phyloP scores from a whole-genome alignment of 2,329 filamentous ascomycete species.

The Fusarium proliferatum region DNA sequence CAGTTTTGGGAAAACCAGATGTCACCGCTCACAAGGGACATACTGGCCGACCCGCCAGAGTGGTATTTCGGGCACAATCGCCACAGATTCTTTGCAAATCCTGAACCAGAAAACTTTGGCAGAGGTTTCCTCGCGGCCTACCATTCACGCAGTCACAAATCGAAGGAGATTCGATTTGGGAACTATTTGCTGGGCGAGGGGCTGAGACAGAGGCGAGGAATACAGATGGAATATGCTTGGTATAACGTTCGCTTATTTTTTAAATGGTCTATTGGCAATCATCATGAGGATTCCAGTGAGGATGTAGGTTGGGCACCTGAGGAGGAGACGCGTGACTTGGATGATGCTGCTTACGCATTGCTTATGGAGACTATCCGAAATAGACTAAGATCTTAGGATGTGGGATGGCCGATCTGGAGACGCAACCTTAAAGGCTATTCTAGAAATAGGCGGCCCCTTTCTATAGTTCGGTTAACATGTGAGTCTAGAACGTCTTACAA shows the following conservation, averaged over 20 bases:
- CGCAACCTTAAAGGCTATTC: not conserved
- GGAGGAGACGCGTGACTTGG: too few relatives aligned
- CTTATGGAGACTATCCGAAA: not conserved
- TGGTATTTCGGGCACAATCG: not conserved
- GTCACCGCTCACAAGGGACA: too few relatives aligned
- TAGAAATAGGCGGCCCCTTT: not conserved
- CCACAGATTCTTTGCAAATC: not conserved
- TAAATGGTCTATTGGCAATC: not conserved
- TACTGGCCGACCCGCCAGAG: not conserved
- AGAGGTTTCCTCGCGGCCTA: too few relatives aligned
- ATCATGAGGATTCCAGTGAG: not conserved
- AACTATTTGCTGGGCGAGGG: not conserved
- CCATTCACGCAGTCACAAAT: too few relatives aligned
- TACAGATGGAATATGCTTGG: fast-evolving
- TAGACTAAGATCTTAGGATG: not conserved
- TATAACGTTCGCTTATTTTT: too few relatives aligned
- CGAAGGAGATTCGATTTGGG: fast-evolving
- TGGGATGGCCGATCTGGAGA: not conserved
- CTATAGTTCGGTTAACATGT: not conserved
- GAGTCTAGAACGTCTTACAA: not conserved
- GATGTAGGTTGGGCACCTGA: too few relatives aligned
- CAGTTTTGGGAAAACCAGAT: too few relatives aligned
- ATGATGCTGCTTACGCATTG: not conserved
- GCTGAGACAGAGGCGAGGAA: fast-evolving
- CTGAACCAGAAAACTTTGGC: fast-evolving